Conservation (phyloP, 495 filamentous ascomycete species). For the Hyaloscypha variabilis region DNA sequence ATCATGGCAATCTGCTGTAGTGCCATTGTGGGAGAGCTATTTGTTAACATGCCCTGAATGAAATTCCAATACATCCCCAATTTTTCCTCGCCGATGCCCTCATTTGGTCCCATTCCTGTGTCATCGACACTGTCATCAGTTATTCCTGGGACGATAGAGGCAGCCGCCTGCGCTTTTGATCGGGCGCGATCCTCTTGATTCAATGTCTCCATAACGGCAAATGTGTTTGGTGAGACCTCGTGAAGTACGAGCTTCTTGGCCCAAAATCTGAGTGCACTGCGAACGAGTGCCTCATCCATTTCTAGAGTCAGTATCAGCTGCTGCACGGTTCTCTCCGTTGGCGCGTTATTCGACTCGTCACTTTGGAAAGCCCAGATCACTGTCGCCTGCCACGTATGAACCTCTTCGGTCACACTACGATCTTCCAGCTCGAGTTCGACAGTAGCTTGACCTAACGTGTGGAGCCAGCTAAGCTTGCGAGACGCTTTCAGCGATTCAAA, state of each 20-base stretch:
- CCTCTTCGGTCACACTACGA: conserved; percentile 69
- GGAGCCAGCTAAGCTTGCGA: conserved; percentile 86
- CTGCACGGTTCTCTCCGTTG: conserved; percentile 48
- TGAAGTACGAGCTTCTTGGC: conserved; percentile 74
- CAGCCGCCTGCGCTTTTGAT: conserved; percentile 34
- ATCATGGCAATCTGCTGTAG: conserved; percentile 85
- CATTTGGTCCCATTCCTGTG: conserved; percentile 47
- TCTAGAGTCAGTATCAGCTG: conserved; percentile 66
- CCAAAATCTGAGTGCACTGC: conserved; percentile 85
- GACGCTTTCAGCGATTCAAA: conserved; percentile 79
- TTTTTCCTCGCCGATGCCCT: conserved; percentile 68
- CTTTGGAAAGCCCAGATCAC: conserved; percentile 85
- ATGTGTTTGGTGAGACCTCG: conserved; percentile 55
- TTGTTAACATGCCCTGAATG: conserved; percentile 93
- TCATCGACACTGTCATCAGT: conserved; percentile 56
- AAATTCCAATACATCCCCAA: conserved; percentile 86
- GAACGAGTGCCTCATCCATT: conserved; percentile 78
- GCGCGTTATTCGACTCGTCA: conserved; percentile 28
- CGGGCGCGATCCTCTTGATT: conserved; percentile 49
- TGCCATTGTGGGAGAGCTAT: conserved; percentile 75
- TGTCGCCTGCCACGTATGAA: conserved; percentile 85
- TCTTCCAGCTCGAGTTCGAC: conserved; percentile 85
- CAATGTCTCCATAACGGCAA: conserved; percentile 65
- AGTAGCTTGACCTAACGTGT: conserved; percentile 76
- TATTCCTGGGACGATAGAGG: conserved; percentile 39